Conservation (phyloP, 768 basidiomycete species). For the Chalciporus sphaerocephalus region DNA sequence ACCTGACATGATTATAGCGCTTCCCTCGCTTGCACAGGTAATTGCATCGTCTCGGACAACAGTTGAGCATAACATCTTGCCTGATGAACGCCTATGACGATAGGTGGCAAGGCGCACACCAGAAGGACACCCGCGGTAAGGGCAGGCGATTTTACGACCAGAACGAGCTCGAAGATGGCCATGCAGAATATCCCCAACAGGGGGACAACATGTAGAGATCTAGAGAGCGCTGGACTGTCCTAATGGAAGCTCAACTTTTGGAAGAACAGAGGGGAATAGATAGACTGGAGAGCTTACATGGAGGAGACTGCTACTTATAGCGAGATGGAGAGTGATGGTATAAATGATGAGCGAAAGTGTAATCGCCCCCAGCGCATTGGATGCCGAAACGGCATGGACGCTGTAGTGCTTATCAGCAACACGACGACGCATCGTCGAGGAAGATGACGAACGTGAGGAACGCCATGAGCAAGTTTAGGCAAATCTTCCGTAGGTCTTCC, state of each 20-base stretch:
- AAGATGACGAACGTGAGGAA: slow-evolving; percentile 23
- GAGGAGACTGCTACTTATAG: slow-evolving; percentile 13
- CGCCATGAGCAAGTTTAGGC: slow-evolving; percentile 22
- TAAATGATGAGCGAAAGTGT: slow-evolving; percentile 28
- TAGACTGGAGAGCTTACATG: slow-evolving; percentile 8
- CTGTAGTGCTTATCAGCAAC: slow-evolving; percentile 10
- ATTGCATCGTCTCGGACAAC: slow-evolving; percentile 5
- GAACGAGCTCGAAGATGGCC: slow-evolving; percentile 14
- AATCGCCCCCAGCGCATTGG: slow-evolving; percentile 11
- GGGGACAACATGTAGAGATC: slow-evolving; percentile 25
- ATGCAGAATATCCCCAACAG: slow-evolving; percentile 24
- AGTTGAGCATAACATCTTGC: slow-evolving; percentile 3
- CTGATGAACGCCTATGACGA: slow-evolving; percentile 11
- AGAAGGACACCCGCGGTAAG: slow-evolving; percentile 16
- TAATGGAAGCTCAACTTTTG: slow-evolving; percentile 1
- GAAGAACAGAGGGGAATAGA: not conserved
- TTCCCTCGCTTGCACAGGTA: slow-evolving; percentile 5
- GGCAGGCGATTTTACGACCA: slow-evolving; percentile 20
- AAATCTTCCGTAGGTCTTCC: slow-evolving; percentile 19
- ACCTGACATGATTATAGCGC: not conserved
- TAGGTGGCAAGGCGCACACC: slow-evolving; percentile 18
- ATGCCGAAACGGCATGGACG: slow-evolving; percentile 21
- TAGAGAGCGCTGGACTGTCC: slow-evolving; percentile 12
- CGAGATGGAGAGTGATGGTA: slow-evolving; percentile 28
- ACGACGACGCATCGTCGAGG: not conserved